Conservation (phyloP, 495 filamentous ascomycete species). For the Hyaloscypha finlandica region DNA sequence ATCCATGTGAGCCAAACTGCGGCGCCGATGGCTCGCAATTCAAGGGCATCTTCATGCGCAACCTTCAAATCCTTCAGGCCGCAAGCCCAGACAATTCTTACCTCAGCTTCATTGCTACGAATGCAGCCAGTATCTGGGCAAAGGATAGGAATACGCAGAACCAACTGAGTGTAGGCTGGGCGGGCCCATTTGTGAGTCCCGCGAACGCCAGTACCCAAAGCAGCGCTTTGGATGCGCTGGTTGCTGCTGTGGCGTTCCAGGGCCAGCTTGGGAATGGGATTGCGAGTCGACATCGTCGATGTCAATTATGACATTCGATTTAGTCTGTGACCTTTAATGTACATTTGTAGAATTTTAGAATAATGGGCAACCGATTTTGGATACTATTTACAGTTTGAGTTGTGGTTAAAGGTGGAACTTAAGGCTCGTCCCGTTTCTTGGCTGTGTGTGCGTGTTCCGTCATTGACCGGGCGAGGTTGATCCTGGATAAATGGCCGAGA, state of each 20-base stretch:
- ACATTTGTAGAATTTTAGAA: too few relatives aligned
- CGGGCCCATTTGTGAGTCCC: conserved; percentile 49
- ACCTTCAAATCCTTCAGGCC: conserved; percentile 59
- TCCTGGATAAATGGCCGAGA: background rate
- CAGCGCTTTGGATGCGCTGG: conserved; percentile 67
- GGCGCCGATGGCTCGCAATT: conserved; percentile 67
- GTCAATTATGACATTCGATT: background rate
- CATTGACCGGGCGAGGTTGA: background rate
- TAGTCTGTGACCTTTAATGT: too few relatives aligned
- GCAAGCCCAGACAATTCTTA: conserved; percentile 53
- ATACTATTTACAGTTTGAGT: too few relatives aligned
- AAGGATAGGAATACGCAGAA: conserved; percentile 54
- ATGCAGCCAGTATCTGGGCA: conserved; percentile 68
- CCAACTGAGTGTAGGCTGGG: conserved; percentile 59
- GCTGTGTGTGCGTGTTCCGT: background rate
- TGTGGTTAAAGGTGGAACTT: too few relatives aligned
- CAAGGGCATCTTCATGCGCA: conserved; percentile 79
- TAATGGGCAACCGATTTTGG: too few relatives aligned
- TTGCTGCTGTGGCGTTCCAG: conserved; percentile 53
- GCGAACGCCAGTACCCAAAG: conserved; percentile 62
- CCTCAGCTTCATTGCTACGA: conserved; percentile 56
- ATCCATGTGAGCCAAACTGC: conserved; percentile 65
- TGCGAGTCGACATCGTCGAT: background rate
- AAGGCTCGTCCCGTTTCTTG: background rate
- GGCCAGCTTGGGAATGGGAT: conserved; percentile 7